phyloP scores from a whole-genome alignment of 305 asterid species.

The Fraxinus greggii region DNA sequence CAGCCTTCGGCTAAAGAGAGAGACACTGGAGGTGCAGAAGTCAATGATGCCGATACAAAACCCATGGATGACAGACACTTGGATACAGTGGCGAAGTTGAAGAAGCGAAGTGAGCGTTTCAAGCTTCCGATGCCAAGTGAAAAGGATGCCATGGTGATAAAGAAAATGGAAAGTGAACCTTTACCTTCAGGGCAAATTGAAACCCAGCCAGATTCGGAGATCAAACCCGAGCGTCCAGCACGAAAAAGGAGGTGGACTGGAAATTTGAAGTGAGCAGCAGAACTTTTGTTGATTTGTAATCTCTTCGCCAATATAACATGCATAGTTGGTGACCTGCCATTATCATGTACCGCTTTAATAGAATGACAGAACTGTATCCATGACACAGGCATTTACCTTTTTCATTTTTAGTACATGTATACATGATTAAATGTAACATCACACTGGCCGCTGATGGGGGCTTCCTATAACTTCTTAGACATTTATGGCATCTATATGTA shows the following conservation, averaged over 20 bases:
- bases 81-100: conserved; percentile 87
- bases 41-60: conserved; percentile 33
- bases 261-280: conserved; percentile 28
- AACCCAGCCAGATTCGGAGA: conserved; percentile 48
- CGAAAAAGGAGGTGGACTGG: conserved; percentile 90
- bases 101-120: conserved; percentile 90
- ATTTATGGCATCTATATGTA: conserved; percentile 19
- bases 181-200: conserved; percentile 51
- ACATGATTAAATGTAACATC: not conserved
- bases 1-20: conserved; percentile 44
- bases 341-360: conserved; percentile 13
- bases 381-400: not conserved
- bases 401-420: not conserved
- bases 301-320: not conserved
- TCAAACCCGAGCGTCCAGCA: conserved; percentile 91
- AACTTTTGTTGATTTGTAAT: not conserved
- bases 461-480: conserved; percentile 4
- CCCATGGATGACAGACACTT: conserved; percentile 59
- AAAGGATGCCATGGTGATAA: conserved; percentile 45
- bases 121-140: conserved; percentile 82
- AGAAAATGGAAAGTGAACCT: conserved; percentile 55
- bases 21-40: conserved; percentile 36
- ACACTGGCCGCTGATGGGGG: not conserved
- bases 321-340: conserved; percentile 3
- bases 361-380: conserved; percentile 13